Conservation (phyloP, 192 early-diverging fungal genomes). For the Linnemannia zychae region DNA sequence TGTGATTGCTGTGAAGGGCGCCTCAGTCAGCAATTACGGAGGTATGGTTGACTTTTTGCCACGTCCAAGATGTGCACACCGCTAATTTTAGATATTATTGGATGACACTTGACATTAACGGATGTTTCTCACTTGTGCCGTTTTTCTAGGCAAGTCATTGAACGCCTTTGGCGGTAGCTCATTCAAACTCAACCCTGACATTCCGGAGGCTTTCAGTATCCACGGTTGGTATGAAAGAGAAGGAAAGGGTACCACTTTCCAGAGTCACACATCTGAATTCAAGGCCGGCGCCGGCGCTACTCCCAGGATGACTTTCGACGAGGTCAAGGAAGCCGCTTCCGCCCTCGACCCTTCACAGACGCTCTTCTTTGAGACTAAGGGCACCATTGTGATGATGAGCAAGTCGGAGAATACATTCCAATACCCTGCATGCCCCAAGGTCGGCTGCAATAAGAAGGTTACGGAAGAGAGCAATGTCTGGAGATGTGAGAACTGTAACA, state of each 20-base stretch:
- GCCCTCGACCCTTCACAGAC: constrained; percentile 56
- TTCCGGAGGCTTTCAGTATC: constrained; percentile 34
- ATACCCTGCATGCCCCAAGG: constrained; percentile 89
- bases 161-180: constrained; percentile 46
- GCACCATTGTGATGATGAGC: constrained; percentile 78
- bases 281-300: constrained; percentile 3
- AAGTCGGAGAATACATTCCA: constrained; percentile 71
- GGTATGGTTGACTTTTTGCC: constrained; percentile 48
- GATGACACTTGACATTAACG: neutral
- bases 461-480: constrained; percentile 74
- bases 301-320: constrained; percentile 45
- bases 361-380: constrained; percentile 83
- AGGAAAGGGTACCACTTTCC: constrained; percentile 29
- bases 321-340: constrained; percentile 21
- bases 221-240: constrained; percentile 42
- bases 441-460: constrained; percentile 92
- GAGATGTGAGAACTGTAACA: constrained; percentile 94
- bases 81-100: no score
- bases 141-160: constrained; percentile 43
- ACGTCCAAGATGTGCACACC: neutral
- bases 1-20: constrained; percentile 88
- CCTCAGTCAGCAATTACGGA: constrained; percentile 89
- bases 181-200: constrained; percentile 42
- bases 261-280: constrained; percentile 37
- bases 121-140: neutral